Conservation (phyloP, 345 rosid species). For the Ailanthus altissimus region DNA sequence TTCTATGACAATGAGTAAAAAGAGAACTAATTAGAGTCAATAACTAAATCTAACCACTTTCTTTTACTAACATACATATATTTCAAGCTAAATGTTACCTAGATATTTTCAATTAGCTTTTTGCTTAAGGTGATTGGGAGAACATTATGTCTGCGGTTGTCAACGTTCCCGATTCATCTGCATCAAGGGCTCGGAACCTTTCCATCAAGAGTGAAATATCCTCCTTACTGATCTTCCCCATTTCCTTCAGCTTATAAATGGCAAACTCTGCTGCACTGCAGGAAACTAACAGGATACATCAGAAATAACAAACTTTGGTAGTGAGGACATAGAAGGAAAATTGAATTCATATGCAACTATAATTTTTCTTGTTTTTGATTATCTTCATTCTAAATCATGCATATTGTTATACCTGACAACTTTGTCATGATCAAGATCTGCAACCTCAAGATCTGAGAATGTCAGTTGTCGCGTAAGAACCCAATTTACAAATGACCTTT, state of each 20-base stretch:
- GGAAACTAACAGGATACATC: not conserved
- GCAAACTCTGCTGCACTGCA: conserved; percentile 51
- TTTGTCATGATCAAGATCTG: conserved; percentile 50
- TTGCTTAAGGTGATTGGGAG: conserved; percentile 7
- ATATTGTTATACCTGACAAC: conserved; percentile 36
- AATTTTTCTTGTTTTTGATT: too few relatives aligned
- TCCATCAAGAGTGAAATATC: conserved; percentile 43
- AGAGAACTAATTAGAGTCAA: too few relatives aligned
- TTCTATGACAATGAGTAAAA: not conserved
- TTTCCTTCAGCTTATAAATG: conserved; percentile 41
- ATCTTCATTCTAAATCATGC: not conserved
- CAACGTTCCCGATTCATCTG: conserved; percentile 50
- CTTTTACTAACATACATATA: not conserved
- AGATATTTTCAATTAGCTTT: not conserved
- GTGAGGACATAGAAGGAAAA: not conserved
- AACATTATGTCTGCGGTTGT: conserved; percentile 34
- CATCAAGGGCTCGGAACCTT: conserved; percentile 45
- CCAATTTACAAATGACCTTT: conserved; percentile 29
- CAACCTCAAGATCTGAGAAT: conserved; percentile 44
- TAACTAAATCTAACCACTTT: not conserved
- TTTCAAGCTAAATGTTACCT: too few relatives aligned
- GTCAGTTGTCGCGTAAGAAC: conserved; percentile 33
- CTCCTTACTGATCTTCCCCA: conserved; percentile 50
- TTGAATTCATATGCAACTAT: not conserved
- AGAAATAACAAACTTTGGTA: not conserved